Evolutionary conservation across 1,139 yeast species (phyloP).

Genomic region (Geotrichum citri-aurantii): DNA sequence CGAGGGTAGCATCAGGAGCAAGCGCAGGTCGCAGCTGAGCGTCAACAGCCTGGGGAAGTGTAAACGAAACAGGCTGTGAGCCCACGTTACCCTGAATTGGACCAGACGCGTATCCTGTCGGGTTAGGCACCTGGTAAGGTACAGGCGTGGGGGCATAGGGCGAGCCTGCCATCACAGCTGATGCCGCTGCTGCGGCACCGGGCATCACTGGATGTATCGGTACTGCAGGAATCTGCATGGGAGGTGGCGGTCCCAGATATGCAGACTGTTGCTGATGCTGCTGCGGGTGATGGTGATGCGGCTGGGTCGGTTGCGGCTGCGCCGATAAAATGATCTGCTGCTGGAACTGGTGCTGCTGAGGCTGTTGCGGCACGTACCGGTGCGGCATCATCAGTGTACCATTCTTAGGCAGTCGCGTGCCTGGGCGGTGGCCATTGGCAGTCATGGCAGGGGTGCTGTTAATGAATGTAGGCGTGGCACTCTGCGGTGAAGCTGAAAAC

Average conservation of each 20-base stretch:
- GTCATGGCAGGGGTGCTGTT: conserved; percentile 6
- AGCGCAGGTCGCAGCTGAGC: conserved; percentile 22
- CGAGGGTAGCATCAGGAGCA: conserved; percentile 8
- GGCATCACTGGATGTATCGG: conserved; percentile 6
- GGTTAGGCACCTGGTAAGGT: conserved; percentile 6
- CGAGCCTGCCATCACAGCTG: conserved; percentile 10
- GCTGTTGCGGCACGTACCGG: conserved; percentile 13
- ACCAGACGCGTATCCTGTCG: background rate
- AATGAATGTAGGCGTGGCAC: conserved; percentile 2
- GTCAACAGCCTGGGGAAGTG: conserved; percentile 28
- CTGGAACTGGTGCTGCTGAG: conserved; percentile 18
- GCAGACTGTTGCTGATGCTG: conserved; percentile 17
- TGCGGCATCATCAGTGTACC: background rate
- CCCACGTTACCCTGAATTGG: background rate
- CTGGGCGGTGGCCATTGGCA: conserved; percentile 6
- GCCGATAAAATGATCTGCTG: conserved; percentile 2
- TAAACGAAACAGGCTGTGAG: conserved; percentile 29
- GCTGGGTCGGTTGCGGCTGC: conserved; percentile 16
- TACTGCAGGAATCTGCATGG: conserved; percentile 1
- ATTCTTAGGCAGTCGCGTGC: background rate
- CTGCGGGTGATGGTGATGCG: conserved; percentile 11
- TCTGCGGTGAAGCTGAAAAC: background rate
- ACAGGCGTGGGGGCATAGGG: conserved; percentile 8
- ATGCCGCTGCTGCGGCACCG: conserved; percentile 8
- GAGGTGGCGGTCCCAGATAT: conserved; percentile 5